These are phyloP conservation scores for Penicillium desertorum DNA, from an alignment of 495 filamentous ascomycete genomes.

Conservation along the genomic window DNA sequence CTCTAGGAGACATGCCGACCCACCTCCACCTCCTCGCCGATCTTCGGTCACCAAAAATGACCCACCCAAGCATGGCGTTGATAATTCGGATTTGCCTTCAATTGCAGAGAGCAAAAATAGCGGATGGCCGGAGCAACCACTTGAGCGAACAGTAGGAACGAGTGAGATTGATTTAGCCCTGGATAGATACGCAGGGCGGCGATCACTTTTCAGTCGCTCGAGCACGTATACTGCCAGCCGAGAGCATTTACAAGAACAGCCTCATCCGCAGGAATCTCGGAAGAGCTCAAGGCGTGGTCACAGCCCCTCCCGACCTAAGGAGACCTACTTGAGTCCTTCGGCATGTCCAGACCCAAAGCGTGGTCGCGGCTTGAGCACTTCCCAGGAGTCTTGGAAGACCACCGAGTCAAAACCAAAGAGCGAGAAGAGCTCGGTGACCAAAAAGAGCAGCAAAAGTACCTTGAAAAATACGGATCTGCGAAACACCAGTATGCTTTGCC, in stretches of 20 bases:
- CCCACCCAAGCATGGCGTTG: conserved; percentile 10
- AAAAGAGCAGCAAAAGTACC: conserved; percentile 46
- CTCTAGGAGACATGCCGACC: conserved; percentile 30
- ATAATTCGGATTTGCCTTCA: conserved; percentile 24
- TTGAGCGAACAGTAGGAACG: conserved; percentile 37
- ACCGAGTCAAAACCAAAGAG: conserved; percentile 20
- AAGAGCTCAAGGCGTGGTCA: conserved; percentile 21
- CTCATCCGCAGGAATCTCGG: conserved; percentile 21
- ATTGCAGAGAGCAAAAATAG: conserved; percentile 25
- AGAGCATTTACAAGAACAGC: conserved; percentile 29
- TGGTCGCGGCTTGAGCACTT: conserved; percentile 13
- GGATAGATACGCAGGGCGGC: conserved; percentile 33
- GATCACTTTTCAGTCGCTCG: conserved; percentile 28
- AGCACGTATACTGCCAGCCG: conserved; percentile 28
- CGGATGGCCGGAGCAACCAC: conserved; percentile 31
- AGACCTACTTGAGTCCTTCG: conserved; percentile 26
- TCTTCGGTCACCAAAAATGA: conserved; percentile 15
- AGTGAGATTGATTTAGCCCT: conserved; percentile 44
- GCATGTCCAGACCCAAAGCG: conserved; percentile 8
- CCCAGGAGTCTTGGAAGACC: conserved; percentile 21
- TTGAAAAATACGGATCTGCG: conserved; percentile 49
- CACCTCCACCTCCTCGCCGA: conserved; percentile 26
- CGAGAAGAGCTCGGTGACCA: conserved; percentile 30
- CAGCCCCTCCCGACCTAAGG: conserved; percentile 24
- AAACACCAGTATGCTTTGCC: conserved; percentile 53